A percentile compares a stretch with the other conserved stretches of the same genome.
Evolutionary conservation across 1,284 basidiomycete genomes (phyloP).

Genomic region (Austroboletus novae-zelandiae): DNA sequence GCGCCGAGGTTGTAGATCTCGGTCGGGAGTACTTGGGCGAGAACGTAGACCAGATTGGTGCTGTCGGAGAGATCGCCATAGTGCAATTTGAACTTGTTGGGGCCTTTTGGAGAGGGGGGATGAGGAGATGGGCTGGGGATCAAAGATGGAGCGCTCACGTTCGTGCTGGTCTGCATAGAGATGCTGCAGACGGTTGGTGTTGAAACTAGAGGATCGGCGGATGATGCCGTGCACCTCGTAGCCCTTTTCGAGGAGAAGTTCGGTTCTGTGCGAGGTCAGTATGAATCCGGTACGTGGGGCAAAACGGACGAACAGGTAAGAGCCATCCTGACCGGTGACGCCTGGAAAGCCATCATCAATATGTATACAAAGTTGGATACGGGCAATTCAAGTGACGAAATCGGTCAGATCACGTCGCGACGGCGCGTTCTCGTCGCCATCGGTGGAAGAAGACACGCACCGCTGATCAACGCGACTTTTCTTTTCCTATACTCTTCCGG

Average conservation of each 20-base stretch:
- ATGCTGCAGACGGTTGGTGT: conserved; percentile 88
- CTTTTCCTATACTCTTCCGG: conserved; percentile 79
- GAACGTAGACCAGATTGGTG: conserved; percentile 91
- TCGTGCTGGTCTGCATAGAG: conserved; percentile 87
- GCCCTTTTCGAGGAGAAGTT: conserved; percentile 81
- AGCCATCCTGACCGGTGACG: conserved; percentile 91
- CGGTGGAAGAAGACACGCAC: conserved; percentile 40
- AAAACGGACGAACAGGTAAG: conserved; percentile 64
- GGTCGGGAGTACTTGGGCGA: conserved; percentile 86
- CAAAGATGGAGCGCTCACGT: conserved; percentile 43
- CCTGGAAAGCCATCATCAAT: conserved; percentile 43
- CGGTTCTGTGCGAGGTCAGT: conserved; percentile 53
- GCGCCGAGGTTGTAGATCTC: conserved; percentile 95
- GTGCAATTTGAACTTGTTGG: conserved; percentile 82
- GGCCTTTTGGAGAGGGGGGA: conserved; percentile 41
- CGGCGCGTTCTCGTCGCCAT: neutral
- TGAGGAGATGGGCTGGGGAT: neutral
- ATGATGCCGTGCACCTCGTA: conserved; percentile 94
- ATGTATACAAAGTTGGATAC: neutral
- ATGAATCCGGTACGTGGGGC: neutral
- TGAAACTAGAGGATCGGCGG: conserved; percentile 91
- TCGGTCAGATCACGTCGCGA: neutral
- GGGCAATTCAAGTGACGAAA: neutral
- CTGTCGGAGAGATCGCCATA: conserved; percentile 91
- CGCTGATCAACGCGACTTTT: conserved; percentile 87